phyloP scores from a whole-genome alignment of 257 asterid genomes.

The Parsonsia alboflavescens region DNA sequence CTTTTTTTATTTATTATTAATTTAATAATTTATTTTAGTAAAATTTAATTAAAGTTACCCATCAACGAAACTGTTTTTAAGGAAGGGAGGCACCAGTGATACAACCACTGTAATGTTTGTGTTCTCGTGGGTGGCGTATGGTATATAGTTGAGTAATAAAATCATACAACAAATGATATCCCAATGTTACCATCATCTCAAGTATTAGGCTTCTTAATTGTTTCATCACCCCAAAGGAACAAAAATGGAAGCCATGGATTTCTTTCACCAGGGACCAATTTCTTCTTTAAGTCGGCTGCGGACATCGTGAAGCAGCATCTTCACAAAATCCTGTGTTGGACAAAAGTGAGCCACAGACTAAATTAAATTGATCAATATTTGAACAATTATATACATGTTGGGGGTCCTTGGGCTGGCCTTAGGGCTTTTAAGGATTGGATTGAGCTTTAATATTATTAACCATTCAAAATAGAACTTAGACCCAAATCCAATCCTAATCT shows the following conservation, averaged over 20 bases:
- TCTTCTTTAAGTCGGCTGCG: constrained; percentile 35
- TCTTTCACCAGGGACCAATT: constrained; percentile 8
- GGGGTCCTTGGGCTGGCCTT: too few species aligned
- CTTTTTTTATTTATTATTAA: too few species aligned
- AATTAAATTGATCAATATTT: too few species aligned
- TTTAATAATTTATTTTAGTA: too few species aligned
- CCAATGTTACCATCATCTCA: neutral
- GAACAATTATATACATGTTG: too few species aligned
- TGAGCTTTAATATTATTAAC: too few species aligned
- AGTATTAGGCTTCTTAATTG: neutral
- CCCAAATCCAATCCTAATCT: too few species aligned
- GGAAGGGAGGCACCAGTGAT: neutral
- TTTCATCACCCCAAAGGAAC: neutral
- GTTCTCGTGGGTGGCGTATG: neutral
- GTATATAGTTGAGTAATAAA: neutral
- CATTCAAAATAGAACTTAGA: too few species aligned
- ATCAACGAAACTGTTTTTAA: neutral
- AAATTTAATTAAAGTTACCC: too few species aligned
- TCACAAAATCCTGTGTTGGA: constrained; percentile 51
- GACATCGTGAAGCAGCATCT: constrained; percentile 50
- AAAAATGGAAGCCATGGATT: neutral
- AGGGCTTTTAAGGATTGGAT: too few species aligned
- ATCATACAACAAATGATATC: neutral
- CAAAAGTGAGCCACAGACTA: neutral
- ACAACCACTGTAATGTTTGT: neutral